Evolutionary conservation across 371 early-diverging fungal species (phyloP), one percentile per base, ranked within the genome.

Genomic region (Massospora cicadina): DNA sequence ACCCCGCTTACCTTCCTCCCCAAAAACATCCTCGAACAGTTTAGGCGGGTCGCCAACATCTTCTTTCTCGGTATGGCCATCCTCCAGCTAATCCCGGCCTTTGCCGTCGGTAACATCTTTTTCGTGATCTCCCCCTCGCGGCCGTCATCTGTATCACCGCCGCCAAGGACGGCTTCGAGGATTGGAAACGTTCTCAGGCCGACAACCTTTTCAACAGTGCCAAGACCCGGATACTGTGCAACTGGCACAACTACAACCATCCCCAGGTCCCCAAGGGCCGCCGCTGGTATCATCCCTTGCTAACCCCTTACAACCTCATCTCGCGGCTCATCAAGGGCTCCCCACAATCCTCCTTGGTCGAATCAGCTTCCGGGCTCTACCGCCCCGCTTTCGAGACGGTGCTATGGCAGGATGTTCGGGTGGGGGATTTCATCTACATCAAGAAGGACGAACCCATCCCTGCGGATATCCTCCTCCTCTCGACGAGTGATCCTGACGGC

Each of bases 11-110:
- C 84, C 2, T 99, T 99, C 77, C 63, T 99, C 2, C 98, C 99
- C 23, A 88, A 94, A 68, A 97, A 98, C 73, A 67, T 98, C 33
- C 93, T 90, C 73, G 93, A 91, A 67, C 99, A 99, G 77, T 93
- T 98, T 68, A 84, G 91, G 1, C 81, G 89, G 30, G 84, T 90
- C 31, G 95, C 95, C 72, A 99, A 99, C 75, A 75, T 98, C 65
- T 99, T 96, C 77, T 99, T 99, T 72, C 75, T 95, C 60, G 78
- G 83, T 64, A 81, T 97, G 76, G 91, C 96, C 43, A 85, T 95
- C 55, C 76, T 99, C 53, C 94, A 98, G 71, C 68, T 85, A 43
- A 77, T 91, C 31, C 88, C 89, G 23, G 72, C 80, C 54, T 93
- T 95, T 73, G 81, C 80, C 24, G 80, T 86, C 61, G 86, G 84